Evolutionary conservation across 345 rosid species (phyloP).

Genomic region (Populus tremula): DNA sequence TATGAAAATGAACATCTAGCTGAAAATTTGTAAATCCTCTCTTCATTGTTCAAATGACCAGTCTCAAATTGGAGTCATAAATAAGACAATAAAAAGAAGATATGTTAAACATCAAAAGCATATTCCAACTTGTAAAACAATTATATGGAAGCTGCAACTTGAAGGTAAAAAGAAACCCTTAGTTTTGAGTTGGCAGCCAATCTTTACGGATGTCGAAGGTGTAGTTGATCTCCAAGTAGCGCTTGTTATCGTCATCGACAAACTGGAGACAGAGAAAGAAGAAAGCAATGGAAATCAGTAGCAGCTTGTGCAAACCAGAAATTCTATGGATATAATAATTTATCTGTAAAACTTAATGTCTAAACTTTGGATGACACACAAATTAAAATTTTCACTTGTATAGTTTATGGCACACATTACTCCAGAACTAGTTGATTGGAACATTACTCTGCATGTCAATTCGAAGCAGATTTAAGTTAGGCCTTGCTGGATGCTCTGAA

Average conservation of each 20-base stretch:
- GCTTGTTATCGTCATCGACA: conserved; percentile 76
- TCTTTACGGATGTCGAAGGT: conserved; percentile 83
- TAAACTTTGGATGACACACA: neutral
- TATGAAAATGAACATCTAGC: neutral
- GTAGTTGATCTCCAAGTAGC: conserved; percentile 88
- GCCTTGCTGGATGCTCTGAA: neutral
- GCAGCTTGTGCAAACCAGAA: neutral
- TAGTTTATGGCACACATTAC: neutral
- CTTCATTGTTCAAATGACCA: neutral
- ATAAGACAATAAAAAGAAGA: conserved; percentile 1
- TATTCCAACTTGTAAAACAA: conserved; percentile 17
- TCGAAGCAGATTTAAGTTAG: neutral
- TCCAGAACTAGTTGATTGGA: neutral
- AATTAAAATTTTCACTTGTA: neutral
- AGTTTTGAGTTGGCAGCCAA: conserved; percentile 34
- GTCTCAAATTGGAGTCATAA: neutral
- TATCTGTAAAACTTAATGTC: neutral
- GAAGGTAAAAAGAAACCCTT: neutral
- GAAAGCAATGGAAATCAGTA: neutral
- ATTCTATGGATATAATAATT: neutral
- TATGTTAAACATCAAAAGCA: conserved; percentile 16
- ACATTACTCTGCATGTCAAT: neutral
- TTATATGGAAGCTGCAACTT: conserved; percentile 3
- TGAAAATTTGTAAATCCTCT: neutral
- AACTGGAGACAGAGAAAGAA: conserved; percentile 45